Evolutionary conservation across 768 basidiomycete species (phyloP).

Genomic region (Trametes cubensis): DNA sequence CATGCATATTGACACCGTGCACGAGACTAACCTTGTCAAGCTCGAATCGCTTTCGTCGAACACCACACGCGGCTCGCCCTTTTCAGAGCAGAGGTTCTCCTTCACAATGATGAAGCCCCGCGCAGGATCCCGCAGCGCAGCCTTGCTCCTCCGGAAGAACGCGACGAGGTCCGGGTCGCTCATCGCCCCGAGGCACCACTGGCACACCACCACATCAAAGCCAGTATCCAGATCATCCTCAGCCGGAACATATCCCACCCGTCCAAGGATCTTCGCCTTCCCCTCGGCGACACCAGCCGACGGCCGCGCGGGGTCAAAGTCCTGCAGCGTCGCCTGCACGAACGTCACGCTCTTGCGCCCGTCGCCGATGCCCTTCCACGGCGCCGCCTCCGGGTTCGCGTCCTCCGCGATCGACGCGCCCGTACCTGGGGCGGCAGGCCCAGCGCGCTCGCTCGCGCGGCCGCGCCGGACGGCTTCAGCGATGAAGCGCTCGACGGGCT

Average conservation of each 20-base stretch:
- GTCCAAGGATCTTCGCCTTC: conserved; percentile 55
- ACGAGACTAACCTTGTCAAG: conserved; percentile 68
- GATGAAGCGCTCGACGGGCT: conserved; percentile 83
- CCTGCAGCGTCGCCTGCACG: conserved; percentile 77
- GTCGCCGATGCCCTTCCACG: conserved; percentile 73
- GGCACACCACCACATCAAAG: conserved; percentile 94
- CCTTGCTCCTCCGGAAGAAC: conserved; percentile 69
- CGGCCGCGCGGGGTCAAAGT: conserved; percentile 69
- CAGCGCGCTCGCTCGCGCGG: conserved; percentile 36
- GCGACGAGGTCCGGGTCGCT: conserved; percentile 72
- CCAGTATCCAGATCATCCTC: conserved; percentile 44
- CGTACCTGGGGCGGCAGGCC: conserved; percentile 37
- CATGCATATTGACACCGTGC: not conserved
- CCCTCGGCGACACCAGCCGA: conserved; percentile 22
- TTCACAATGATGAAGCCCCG: conserved; percentile 82
- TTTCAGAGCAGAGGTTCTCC: conserved; percentile 77
- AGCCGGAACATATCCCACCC: conserved; percentile 62
- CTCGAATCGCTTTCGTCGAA: conserved; percentile 91
- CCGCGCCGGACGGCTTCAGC: conserved; percentile 61
- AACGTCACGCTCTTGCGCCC: conserved; percentile 74
- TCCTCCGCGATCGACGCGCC: conserved; percentile 14
- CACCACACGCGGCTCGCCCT: conserved; percentile 51
- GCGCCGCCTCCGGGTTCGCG: conserved; percentile 24
- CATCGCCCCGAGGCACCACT: conserved; percentile 95
- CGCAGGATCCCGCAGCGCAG: conserved; percentile 54